Evolutionary conservation across 257 asterid genomes (phyloP).

Genomic region (Solanum rostratum): DNA sequence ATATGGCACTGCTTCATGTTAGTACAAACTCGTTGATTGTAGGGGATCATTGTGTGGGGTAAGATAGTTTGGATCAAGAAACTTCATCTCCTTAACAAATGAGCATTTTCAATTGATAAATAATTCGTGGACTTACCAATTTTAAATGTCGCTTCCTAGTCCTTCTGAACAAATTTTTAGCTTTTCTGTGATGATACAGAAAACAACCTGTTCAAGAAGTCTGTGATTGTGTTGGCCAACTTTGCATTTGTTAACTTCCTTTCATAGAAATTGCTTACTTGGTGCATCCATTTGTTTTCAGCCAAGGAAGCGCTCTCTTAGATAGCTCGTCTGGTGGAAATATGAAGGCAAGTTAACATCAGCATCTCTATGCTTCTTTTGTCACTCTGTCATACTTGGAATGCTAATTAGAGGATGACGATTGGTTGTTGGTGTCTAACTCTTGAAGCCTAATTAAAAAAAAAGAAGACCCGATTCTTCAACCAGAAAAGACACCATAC

Average conservation of each 20-base stretch:
- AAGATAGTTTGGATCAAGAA: slow-evolving; percentile 7
- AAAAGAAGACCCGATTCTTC: neutral
- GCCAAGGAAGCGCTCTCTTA: slow-evolving; percentile 89
- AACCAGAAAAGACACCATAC: neutral
- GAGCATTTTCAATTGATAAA: neutral
- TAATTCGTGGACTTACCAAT: neutral
- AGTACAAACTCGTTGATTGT: slow-evolving; percentile 74
- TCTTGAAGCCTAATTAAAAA: neutral
- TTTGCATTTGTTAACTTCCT: neutral
- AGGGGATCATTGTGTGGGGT: slow-evolving; percentile 99
- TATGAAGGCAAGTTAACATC: slow-evolving; percentile 60
- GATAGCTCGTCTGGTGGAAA: slow-evolving; percentile 76
- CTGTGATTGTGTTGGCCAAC: neutral
- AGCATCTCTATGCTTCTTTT: neutral
- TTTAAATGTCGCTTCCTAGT: neutral
- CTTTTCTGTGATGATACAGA: neutral
- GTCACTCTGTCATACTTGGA: neutral
- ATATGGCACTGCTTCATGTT: slow-evolving; percentile 76
- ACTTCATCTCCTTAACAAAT: neutral
- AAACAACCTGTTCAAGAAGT: neutral
- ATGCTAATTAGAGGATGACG: neutral
- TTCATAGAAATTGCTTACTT: slow-evolving; percentile 1
- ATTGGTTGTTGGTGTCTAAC: neutral
- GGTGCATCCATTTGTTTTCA: slow-evolving; percentile 27
- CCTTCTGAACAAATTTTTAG: neutral